phyloP scores from a whole-genome alignment of 371 early-diverging fungal species.

The Apophysomyces ossiformis region DNA sequence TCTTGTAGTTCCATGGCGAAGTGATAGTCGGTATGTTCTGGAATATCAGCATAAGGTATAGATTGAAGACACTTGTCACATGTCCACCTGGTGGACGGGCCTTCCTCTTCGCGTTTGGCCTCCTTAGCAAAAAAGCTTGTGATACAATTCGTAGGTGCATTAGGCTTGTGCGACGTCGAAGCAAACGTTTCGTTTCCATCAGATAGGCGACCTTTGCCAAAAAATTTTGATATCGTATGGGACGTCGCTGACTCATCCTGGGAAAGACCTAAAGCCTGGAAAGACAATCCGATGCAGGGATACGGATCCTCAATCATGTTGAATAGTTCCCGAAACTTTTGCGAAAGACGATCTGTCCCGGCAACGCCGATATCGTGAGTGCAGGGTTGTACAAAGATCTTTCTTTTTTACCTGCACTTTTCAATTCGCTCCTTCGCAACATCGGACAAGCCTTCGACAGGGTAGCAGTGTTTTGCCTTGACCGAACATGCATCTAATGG shows the following conservation, averaged over 20 bases:
- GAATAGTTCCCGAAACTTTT: slow-evolving; percentile 28
- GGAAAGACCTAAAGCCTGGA: slow-evolving; percentile 34
- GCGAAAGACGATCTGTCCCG: slow-evolving; percentile 26
- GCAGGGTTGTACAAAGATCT: neutral
- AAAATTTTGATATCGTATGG: slow-evolving; percentile 38
- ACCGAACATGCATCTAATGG: neutral
- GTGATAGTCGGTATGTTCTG: slow-evolving; percentile 59
- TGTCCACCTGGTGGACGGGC: slow-evolving; percentile 17
- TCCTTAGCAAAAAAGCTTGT: slow-evolving; percentile 9
- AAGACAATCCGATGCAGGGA: slow-evolving; percentile 44
- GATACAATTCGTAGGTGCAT: slow-evolving; percentile 8
- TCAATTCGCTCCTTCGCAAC: slow-evolving; percentile 21
- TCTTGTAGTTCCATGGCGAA: slow-evolving; percentile 45
- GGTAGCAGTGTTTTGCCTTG: slow-evolving; percentile 5
- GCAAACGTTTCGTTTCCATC: neutral
- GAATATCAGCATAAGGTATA: slow-evolving; percentile 25
- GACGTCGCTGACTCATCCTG: slow-evolving; percentile 31
- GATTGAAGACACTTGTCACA: slow-evolving; percentile 44
- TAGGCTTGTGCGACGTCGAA: neutral
- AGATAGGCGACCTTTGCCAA: slow-evolving; percentile 20
- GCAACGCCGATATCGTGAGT: neutral
- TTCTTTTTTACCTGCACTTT: slow-evolving; percentile 25
- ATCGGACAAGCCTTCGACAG: slow-evolving; percentile 37
- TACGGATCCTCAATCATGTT: slow-evolving; percentile 25
- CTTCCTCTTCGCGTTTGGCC: neutral